Percentiles rank a stretch among this genome's conserved stretches.
Conservation (phyloP, 2,329 filamentous ascomycete genomes). For the Talaromyces sp. region DNA sequence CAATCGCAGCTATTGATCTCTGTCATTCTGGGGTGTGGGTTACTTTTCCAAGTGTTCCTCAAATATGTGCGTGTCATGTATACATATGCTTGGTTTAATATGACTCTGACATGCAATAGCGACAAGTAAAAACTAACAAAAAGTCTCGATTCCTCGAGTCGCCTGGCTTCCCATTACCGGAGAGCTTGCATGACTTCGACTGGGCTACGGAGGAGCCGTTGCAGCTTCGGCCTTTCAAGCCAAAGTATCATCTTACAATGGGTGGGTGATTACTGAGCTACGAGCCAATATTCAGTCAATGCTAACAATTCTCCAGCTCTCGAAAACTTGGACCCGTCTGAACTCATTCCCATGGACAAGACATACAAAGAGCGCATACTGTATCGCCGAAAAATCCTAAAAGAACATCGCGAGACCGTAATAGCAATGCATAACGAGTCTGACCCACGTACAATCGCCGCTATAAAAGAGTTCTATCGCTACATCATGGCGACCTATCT, state of each 20-base stretch:
- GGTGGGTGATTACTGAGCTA: constrained; percentile 38
- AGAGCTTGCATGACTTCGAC: constrained; percentile 48
- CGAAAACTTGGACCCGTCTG: constrained; percentile 50
- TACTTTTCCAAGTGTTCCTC: constrained; percentile 8
- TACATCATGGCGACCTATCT: constrained; percentile 56
- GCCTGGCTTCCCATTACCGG: constrained; percentile 16
- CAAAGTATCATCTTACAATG: constrained; percentile 63
- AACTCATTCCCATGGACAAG: constrained; percentile 58
- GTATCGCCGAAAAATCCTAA: constrained; percentile 49
- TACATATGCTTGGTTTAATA: neutral
- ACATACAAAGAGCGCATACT: constrained; percentile 54
- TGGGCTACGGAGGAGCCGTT: constrained; percentile 52
- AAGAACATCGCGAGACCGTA: constrained; percentile 40
- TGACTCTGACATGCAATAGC: neutral
- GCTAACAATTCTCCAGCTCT: constrained; percentile 41
- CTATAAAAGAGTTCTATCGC: constrained; percentile 55
- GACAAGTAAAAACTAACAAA: neutral
- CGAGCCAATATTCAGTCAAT: neutral
- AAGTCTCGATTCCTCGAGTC: constrained; percentile 17
- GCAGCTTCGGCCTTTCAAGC: constrained; percentile 56
- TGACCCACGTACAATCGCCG: constrained; percentile 41
- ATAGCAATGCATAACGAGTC: constrained; percentile 37
- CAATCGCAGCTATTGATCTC: constrained; percentile 3
- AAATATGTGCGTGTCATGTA: constrained; percentile 5
- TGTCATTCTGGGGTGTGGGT: neutral